phyloP scores from a whole-genome alignment of 2,329 filamentous ascomycete species.

The Diaporthe humulicola region DNA sequence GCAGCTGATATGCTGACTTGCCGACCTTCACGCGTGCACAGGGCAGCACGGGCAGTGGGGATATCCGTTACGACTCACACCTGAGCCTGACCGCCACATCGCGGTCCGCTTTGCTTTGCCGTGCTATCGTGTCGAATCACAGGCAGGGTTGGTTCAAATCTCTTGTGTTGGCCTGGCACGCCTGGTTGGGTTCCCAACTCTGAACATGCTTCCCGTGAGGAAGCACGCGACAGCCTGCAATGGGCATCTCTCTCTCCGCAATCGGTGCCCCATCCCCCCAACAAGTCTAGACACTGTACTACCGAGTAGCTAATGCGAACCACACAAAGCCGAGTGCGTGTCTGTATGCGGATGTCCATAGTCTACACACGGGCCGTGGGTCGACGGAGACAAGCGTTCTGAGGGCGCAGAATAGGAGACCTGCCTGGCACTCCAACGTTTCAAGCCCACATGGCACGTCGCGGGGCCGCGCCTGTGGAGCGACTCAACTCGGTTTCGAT shows the following conservation, averaged over 20 bases:
- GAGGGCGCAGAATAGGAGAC: not conserved
- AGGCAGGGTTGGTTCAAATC: not conserved
- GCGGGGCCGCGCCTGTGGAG: conserved; percentile 7
- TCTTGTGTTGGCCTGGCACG: not conserved
- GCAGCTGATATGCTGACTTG: conserved; percentile 1
- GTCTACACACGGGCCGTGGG: not conserved
- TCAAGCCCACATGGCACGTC: conserved; percentile 18
- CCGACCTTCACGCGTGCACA: not conserved
- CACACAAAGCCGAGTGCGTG: not conserved
- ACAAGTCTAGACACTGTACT: not conserved
- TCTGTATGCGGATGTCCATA: not conserved
- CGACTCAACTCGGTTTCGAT: conserved; percentile 18
- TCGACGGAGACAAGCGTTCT: not conserved
- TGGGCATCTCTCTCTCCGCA: not conserved
- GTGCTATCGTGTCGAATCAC: conserved; percentile 11
- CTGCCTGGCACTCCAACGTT: not conserved
- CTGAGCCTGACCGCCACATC: conserved; percentile 8
- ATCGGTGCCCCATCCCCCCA: not conserved
- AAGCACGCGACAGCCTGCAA: conserved; percentile 10
- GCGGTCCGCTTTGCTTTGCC: conserved; percentile 14
- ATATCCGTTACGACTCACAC: conserved; percentile 18
- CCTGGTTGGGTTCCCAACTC: not conserved
- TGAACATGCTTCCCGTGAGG: not conserved
- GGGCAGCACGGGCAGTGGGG: conserved; percentile 3
- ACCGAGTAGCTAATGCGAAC: not conserved